Evolutionary conservation across 2,329 filamentous ascomycete genomes (phyloP), one percentile per base, ranked within the genome.

Genomic region (Arthroderma uncinatum): DNA sequence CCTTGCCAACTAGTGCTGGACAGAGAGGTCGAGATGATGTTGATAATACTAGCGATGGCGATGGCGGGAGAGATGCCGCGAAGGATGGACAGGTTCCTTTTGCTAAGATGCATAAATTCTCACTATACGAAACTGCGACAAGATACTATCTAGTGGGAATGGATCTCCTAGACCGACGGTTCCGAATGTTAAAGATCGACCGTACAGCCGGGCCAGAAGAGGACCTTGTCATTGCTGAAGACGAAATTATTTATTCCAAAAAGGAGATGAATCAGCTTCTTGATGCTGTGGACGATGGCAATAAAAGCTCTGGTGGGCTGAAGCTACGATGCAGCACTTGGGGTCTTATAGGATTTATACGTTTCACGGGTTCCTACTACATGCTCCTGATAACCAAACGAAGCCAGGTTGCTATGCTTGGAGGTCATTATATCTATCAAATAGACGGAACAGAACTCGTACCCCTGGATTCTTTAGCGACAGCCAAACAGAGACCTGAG

Each of bases 331-430:
- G 88, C 70, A 94, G 84, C 59, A 89, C 88, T 3, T 98, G 92
- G 93, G 93, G 93, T 1, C 74, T 98, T 25, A 76, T 98, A 25
- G 93, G 93, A 2, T 98, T 98, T 71, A 93, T 98, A 70, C 82
- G 88, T 60, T 97, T 98, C 70, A 98, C 93, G 0, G 90, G 92
- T 1, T 84, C 89, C 2, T 96, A 94, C 71, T 98, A 98, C 71
- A 97, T 98, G 91, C 79, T 97, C 30, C 75, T 97, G 53, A 91
- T 97, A 66, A 96, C 91, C 39, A 97, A 97, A 73, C 85, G 94
- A 74, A 93, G 88, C 67, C 94, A 94, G 58, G 91, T 95, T 2
- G 93, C 93, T 47, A 92, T 96, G 85, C 81, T 98, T 23, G 93
- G 93, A 16, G 93, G 93, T 0, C 93, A 97, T 69, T 95, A 95